Evolutionary conservation across 2,329 filamentous ascomycete genomes (phyloP).

Genomic region (Diaporthe sp.): DNA sequence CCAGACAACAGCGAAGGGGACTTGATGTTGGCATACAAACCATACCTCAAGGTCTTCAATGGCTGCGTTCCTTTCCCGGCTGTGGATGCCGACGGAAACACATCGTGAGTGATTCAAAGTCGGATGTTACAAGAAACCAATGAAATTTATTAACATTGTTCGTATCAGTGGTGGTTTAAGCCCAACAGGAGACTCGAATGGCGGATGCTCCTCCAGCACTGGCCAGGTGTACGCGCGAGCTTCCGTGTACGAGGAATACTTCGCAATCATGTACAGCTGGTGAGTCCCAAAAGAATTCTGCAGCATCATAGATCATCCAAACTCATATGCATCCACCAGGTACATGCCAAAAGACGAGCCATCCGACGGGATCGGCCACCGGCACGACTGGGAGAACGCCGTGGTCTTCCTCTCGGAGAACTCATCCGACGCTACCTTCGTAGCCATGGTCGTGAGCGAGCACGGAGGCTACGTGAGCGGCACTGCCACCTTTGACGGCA

Average conservation of each 20-base stretch:
- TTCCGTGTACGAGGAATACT: slow-evolving; percentile 45
- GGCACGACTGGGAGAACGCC: slow-evolving; percentile 56
- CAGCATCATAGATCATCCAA: background rate
- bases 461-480: slow-evolving; percentile 49
- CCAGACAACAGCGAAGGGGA: slow-evolving; percentile 59
- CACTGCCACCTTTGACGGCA: slow-evolving; percentile 38
- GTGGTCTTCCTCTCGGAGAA: slow-evolving; percentile 48
- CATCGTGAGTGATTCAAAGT: slow-evolving; percentile 55
- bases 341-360: slow-evolving; percentile 61
- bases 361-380: slow-evolving; percentile 49
- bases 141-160: background rate
- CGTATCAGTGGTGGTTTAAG: slow-evolving; percentile 50
- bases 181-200: slow-evolving; percentile 46
- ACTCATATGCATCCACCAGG: slow-evolving; percentile 41
- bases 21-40: slow-evolving; percentile 68
- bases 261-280: slow-evolving; percentile 56
- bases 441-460: slow-evolving; percentile 53
- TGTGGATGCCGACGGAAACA: slow-evolving; percentile 69
- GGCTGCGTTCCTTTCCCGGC: slow-evolving; percentile 74
- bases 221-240: slow-evolving; percentile 55
- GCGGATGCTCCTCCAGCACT: slow-evolving; percentile 48
- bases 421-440: slow-evolving; percentile 47
- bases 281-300: background rate
- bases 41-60: slow-evolving; percentile 65
- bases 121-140: too few species aligned